phyloP scores from a whole-genome alignment of 2,329 filamentous ascomycete species.

The Stachybotrys chartarum region DNA sequence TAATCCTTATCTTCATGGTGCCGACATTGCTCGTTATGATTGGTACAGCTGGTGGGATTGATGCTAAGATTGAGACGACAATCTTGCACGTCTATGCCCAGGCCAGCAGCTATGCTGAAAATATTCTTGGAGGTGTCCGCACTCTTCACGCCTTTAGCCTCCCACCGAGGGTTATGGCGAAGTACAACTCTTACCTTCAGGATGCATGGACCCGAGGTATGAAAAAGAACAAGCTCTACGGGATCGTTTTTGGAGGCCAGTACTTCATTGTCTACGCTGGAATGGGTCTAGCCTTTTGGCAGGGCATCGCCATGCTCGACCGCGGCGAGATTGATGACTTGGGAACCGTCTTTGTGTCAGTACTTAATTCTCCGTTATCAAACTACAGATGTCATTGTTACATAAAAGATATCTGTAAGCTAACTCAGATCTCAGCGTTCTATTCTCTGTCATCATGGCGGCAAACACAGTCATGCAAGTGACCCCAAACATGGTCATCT shows the following conservation, averaged over 20 bases:
- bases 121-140: conserved; percentile 21
- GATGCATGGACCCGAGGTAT: conserved; percentile 21
- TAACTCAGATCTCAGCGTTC: conserved; percentile 16
- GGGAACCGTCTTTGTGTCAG: conserved; percentile 28
- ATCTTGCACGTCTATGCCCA: conserved; percentile 21
- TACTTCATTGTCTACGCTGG: conserved; percentile 30
- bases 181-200: conserved; percentile 24
- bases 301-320: conserved; percentile 26
- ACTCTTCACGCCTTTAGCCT: conserved; percentile 33
- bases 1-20: conserved; percentile 20
- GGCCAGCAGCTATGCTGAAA: conserved; percentile 22
- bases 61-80: conserved; percentile 19
- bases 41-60: conserved; percentile 10
- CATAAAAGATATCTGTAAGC: not conserved
- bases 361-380: not conserved
- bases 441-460: conserved; percentile 27
- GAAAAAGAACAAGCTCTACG: conserved; percentile 26
- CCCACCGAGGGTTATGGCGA: conserved; percentile 20
- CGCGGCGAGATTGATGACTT: conserved; percentile 23
- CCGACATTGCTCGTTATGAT: conserved; percentile 12
- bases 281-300: conserved; percentile 33
- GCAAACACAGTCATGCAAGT: conserved; percentile 20
- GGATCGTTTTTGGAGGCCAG: conserved; percentile 23
- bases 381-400: not conserved
- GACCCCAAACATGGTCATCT: conserved; percentile 23